Evolutionary conservation across 2,329 filamentous ascomycete genomes (phyloP), one percentile per base, ranked within the genome.

Genomic region (Intubia oerlemansii): DNA sequence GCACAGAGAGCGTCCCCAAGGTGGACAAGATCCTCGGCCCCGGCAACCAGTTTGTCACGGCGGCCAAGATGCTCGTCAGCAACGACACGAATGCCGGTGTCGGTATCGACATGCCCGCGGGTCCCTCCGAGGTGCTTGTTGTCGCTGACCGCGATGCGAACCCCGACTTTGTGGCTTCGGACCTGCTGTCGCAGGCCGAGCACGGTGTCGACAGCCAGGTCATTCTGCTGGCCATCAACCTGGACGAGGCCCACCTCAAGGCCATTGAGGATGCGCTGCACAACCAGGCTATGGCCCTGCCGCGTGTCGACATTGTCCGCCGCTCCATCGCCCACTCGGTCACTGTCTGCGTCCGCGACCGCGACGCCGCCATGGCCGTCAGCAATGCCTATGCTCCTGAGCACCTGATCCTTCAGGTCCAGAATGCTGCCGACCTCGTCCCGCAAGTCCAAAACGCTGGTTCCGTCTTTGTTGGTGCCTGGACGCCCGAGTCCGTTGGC

Each of bases 11-110:
- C 41, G 70, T 98, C 28, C 79, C 62, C 50, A 98, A 98, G 57
- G 88, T 98, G 7, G 88, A 98, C 61, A 98, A 98, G 66, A 93
- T 98, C 41, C 68, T 95, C 10, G 88, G 88, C 1, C 88, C 88
- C 3, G 88, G 88, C 20, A 98, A 98, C 53, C 88, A 95, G 51
- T 98, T 95, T 46, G 88, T 98, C 23, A 98, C 88, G 0, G 88
- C 88, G 1, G 88, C 80, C 29, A 98, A 98, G 66, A 98, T 98
- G 88, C 65, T 84, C 42, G 88, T 98, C 24, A 80, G 76, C 51
- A 98, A 98, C 50, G 88, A 98, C 48, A 95, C 88, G 25, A 90
- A 82, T 34, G 88, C 88, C 10, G 78, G 80, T 14, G 84, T 93
- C 23, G 75, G 81, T 50, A 98, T 98, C 43, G 88, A 98, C 47